Percentiles rank a stretch among this genome's conserved stretches.
These are phyloP conservation scores for Massarina eburnea DNA, from an alignment of 2,329 filamentous ascomycete genomes.

Conservation along the genomic window DNA sequence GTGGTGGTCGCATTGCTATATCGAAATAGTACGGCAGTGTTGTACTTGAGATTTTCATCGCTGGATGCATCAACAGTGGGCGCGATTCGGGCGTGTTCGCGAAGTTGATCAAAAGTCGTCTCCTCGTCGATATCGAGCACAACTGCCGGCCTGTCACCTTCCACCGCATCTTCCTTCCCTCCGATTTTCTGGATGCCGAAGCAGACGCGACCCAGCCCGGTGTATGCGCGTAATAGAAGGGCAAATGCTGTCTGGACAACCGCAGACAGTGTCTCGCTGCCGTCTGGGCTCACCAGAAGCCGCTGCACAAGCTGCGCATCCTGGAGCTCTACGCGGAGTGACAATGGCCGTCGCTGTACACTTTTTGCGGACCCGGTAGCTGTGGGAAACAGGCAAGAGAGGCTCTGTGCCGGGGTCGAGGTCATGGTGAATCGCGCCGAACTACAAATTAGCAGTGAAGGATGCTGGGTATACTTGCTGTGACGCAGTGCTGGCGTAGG, in stretches of 20 bases:
- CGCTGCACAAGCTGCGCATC: conserved; percentile 14
- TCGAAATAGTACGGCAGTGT: conserved; percentile 20
- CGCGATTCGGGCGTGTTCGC: conserved; percentile 2
- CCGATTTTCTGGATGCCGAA: conserved; percentile 43
- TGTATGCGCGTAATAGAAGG: conserved; percentile 35
- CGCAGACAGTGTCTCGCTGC: conserved; percentile 9
- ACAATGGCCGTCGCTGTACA: conserved; percentile 18
- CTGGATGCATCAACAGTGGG: background rate
- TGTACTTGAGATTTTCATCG: conserved; percentile 8
- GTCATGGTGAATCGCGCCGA: conserved; percentile 9
- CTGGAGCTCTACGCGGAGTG: conserved; percentile 20
- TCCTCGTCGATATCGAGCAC: conserved; percentile 10
- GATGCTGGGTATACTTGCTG: conserved; percentile 9
- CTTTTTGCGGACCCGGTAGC: conserved; percentile 1
- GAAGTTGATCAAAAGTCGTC: conserved; percentile 10
- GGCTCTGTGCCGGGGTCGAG: conserved; percentile 2
- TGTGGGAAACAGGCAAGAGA: conserved; percentile 19
- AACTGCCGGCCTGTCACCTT: conserved; percentile 3
- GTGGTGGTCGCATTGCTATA: conserved; percentile 5
- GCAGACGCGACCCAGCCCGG: conserved; percentile 35
- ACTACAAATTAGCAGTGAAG: conserved; percentile 11
- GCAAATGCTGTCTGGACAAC: conserved; percentile 31
- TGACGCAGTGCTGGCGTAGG: conserved; percentile 5
- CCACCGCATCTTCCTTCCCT: background rate
- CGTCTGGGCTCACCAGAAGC: conserved; percentile 9